A percentile compares a stretch with the other conserved stretches of the same genome.
phyloP scores from a whole-genome alignment of 768 basidiomycete genomes.

The Lepiota subincarnata region DNA sequence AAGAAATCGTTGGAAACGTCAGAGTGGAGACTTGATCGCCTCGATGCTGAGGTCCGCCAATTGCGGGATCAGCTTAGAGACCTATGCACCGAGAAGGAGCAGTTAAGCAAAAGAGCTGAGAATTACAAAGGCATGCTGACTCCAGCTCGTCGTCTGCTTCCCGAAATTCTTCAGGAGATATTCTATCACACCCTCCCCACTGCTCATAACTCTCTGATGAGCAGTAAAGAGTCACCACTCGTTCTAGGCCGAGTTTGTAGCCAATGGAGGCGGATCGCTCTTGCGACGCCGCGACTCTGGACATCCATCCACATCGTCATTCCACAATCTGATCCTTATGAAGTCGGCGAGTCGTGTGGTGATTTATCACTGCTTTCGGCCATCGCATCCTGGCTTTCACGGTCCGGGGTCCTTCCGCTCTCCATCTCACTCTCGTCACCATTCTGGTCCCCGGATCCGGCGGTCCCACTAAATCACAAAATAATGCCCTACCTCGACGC shows the following conservation, averaged over 20 bases:
- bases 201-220: conserved; percentile 15
- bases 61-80: neutral
- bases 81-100: neutral
- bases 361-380: neutral
- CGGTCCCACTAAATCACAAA: neutral
- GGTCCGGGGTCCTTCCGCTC: conserved; percentile 9
- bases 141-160: conserved; percentile 16
- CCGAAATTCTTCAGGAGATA: conserved; percentile 19
- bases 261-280: conserved; percentile 18
- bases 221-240: conserved; percentile 15
- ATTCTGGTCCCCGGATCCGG: neutral
- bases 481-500: conserved; percentile 4
- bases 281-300: conserved; percentile 22
- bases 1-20: neutral
- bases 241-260: conserved; percentile 19
- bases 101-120: neutral
- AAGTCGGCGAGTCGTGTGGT: neutral
- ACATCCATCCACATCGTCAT: conserved; percentile 16
- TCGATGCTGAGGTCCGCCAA: neutral
- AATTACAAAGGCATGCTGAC: conserved; percentile 6
- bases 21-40: neutral
- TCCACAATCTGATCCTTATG: conserved; percentile 6
- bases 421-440: conserved; percentile 4
- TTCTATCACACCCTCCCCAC: conserved; percentile 18
- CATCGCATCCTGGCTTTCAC: conserved; percentile 7